Conservation (phyloP, 1,284 basidiomycete species). For the Meira miltonrushii region DNA sequence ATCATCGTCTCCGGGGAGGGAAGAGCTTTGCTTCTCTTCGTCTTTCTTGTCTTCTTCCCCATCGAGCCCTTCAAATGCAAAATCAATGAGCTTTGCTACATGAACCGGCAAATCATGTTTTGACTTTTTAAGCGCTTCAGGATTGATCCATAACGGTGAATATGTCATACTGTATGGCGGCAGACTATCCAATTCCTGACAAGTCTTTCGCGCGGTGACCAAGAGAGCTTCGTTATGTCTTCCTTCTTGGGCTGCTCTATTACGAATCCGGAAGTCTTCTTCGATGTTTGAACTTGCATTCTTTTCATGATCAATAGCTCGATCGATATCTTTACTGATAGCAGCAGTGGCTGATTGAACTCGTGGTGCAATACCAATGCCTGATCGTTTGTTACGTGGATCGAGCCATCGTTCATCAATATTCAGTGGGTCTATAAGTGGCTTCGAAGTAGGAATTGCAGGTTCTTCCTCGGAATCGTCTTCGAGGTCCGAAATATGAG, state of each 20-base stretch:
- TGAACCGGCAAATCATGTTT: conserved; percentile 6
- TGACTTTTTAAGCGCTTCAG: background rate
- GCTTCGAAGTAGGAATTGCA: background rate
- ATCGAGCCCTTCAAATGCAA: conserved; percentile 6
- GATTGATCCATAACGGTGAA: conserved; percentile 18
- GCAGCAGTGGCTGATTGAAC: too few species aligned
- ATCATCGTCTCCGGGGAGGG: conserved; percentile 1
- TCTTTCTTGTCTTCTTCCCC: background rate
- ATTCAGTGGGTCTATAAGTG: background rate
- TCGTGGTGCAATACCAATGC: background rate
- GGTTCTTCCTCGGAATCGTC: background rate
- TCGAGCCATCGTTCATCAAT: conserved; percentile 14
- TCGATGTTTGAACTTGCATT: background rate
- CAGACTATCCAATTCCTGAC: conserved; percentile 15
- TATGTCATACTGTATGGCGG: background rate
- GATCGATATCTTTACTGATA: too few species aligned
- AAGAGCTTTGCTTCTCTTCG: background rate
- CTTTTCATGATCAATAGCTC: too few species aligned
- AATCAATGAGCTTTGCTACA: conserved; percentile 8
- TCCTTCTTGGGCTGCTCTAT: background rate
- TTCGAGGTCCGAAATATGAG: background rate
- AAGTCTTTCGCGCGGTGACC: conserved; percentile 10
- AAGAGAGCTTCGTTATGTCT: conserved; percentile 9
- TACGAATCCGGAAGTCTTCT: conserved; percentile 10
- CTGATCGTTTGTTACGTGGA: too few species aligned